Evolutionary conservation across 345 rosid genomes (phyloP).

Genomic region (Hibiscus syriacus): DNA sequence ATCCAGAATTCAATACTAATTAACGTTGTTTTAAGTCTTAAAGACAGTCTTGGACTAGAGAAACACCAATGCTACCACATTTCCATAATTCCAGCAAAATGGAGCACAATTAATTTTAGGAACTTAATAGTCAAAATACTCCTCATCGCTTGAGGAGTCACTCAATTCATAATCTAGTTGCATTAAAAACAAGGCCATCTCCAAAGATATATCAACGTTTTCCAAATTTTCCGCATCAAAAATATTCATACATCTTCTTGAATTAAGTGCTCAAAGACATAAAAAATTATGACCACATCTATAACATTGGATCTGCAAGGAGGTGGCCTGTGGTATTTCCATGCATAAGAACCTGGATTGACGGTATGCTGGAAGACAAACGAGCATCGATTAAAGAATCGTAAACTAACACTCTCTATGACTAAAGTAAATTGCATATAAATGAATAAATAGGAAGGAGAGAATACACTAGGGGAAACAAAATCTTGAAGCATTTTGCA

Average conservation of each 20-base stretch:
- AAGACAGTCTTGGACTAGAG: neutral
- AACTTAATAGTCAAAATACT: neutral
- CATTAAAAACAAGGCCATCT: constrained; percentile 46
- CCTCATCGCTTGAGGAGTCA: constrained; percentile 24
- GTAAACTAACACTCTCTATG: constrained; percentile 23
- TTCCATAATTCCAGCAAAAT: neutral
- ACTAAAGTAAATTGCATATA: constrained; percentile 15
- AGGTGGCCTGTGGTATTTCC: constrained; percentile 69
- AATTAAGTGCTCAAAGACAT: constrained; percentile 40
- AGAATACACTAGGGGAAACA: neutral
- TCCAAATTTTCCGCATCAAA: constrained; percentile 33
- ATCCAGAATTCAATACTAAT: neutral
- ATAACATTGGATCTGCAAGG: constrained; percentile 44
- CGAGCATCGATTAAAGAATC: constrained; percentile 39
- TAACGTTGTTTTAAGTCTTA: neutral
- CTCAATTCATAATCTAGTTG: constrained; percentile 39
- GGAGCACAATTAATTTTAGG: neutral
- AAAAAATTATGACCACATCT: constrained; percentile 37
- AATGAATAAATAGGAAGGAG: neutral
- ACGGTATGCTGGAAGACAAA: constrained; percentile 70
- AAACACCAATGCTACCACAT: neutral
- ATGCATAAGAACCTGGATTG: constrained; percentile 77
- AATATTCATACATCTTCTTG: constrained; percentile 41
- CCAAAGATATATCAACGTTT: constrained; percentile 28
- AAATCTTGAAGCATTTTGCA: neutral